Evolutionary conservation across 1,284 basidiomycete species (phyloP).

Genomic region (Coniophora puteana): DNA sequence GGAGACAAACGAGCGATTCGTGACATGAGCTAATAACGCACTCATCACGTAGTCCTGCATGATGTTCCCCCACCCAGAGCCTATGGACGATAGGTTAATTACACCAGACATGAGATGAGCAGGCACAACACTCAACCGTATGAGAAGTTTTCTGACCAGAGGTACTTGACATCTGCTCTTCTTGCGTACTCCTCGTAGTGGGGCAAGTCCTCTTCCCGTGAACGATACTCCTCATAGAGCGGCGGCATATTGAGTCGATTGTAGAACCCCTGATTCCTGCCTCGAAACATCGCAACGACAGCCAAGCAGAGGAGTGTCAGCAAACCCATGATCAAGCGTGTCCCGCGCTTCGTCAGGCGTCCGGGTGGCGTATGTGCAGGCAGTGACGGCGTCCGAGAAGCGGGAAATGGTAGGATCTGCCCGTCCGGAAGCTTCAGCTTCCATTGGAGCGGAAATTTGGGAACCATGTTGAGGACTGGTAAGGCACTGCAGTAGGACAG

Average conservation of each 20-base stretch:
- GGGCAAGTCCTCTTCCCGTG: conserved; percentile 14
- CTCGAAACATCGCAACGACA: too few relatives aligned
- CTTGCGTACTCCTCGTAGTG: conserved; percentile 22
- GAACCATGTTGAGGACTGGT: too few relatives aligned
- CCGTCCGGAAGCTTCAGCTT: background rate
- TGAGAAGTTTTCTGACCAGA: conserved; percentile 24
- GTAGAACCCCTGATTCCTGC: too few relatives aligned
- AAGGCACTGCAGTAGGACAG: too few relatives aligned
- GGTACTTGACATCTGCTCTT: conserved; percentile 20
- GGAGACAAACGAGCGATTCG: conserved; percentile 30
- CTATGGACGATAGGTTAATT: conserved; percentile 13
- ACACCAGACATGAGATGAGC: background rate
- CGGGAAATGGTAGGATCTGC: background rate
- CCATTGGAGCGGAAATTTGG: too few relatives aligned
- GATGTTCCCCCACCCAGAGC: conserved; percentile 38
- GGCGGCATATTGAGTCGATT: too few relatives aligned
- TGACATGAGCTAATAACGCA: conserved; percentile 27
- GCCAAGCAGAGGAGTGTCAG: too few relatives aligned
- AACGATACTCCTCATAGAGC: conserved; percentile 17
- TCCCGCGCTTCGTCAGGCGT: too few relatives aligned
- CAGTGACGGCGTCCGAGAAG: background rate
- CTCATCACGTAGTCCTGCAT: conserved; percentile 38
- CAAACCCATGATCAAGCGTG: too few relatives aligned
- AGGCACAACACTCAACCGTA: conserved; percentile 16
- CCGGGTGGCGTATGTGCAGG: too few relatives aligned